A percentile compares a stretch with the other conserved stretches of the same genome.
Evolutionary conservation across 441 rosid genomes (phyloP).

Genomic region (Euphorbia corollata): DNA sequence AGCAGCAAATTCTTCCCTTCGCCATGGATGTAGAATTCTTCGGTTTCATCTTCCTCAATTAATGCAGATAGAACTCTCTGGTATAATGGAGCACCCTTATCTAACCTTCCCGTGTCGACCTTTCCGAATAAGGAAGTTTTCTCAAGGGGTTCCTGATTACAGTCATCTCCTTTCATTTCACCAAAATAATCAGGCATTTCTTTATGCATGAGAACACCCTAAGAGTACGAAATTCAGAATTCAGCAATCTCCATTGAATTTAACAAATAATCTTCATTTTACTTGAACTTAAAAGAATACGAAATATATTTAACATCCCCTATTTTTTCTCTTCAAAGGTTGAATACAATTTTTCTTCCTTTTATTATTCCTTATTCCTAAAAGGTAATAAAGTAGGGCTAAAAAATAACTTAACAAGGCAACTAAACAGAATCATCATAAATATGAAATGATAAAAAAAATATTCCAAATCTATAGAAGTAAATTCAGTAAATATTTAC

Average conservation of each 20-base stretch:
- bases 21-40: slow-evolving; percentile 22
- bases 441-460: not conserved
- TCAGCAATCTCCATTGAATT: slow-evolving; percentile 8
- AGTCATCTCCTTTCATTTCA: slow-evolving; percentile 30
- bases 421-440: not conserved
- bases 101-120: slow-evolving; percentile 44
- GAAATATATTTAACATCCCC: not conserved
- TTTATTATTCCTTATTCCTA: not conserved
- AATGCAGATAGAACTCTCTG: slow-evolving; percentile 89
- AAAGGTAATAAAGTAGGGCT: not conserved
- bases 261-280: not conserved
- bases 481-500: not conserved
- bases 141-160: slow-evolving; percentile 35
- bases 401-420: not conserved
- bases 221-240: slow-evolving; percentile 18
- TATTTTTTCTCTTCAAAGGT: not conserved
- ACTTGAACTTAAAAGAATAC: not conserved
- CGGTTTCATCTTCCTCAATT: slow-evolving; percentile 89
- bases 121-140: slow-evolving; percentile 39
- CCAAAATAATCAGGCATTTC: slow-evolving; percentile 34
- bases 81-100: slow-evolving; percentile 60
- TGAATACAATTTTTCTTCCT: not conserved
- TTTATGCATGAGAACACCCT: slow-evolving; percentile 49
- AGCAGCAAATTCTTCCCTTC: slow-evolving; percentile 49
- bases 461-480: not conserved